Evolutionary conservation across 176 grass and related monocot species (phyloP).

Genomic region (Echinochloa phyllopogon): DNA sequence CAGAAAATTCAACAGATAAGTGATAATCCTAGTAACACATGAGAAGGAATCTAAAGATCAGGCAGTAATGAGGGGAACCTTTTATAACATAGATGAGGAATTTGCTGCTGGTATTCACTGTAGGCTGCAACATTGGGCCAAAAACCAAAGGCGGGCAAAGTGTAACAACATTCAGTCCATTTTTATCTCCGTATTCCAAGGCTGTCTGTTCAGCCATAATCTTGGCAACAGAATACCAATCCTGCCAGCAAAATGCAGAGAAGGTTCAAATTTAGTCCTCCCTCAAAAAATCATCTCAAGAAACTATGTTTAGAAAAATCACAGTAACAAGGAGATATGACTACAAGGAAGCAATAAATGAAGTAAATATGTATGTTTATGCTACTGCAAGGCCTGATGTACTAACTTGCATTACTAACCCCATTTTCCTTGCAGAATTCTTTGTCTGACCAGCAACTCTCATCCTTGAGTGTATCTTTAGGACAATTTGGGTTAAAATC

Average conservation of each 20-base stretch:
- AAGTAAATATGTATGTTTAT: not conserved
- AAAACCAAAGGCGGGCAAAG: conserved; percentile 57
- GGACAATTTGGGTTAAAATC: conserved; percentile 50
- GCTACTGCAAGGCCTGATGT: not conserved
- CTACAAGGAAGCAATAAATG: not conserved
- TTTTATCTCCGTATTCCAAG: conserved; percentile 40
- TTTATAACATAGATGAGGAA: conserved; percentile 51
- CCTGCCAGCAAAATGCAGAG: conserved; percentile 31
- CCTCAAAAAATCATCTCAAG: not conserved
- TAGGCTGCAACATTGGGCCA: conserved; percentile 48
- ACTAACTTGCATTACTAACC: conserved; percentile 25
- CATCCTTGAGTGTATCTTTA: conserved; percentile 32
- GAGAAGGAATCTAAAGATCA: conserved; percentile 2
- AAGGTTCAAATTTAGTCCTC: not conserved
- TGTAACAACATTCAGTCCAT: conserved; percentile 46
- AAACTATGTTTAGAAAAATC: not conserved
- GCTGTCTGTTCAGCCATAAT: conserved; percentile 51
- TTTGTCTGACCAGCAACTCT: conserved; percentile 58
- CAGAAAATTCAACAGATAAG: not conserved
- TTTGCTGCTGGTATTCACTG: conserved; percentile 45
- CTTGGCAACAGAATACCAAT: conserved; percentile 57
- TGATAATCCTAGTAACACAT: not conserved
- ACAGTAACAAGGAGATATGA: not conserved
- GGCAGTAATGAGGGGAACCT: conserved; percentile 22
- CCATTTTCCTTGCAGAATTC: conserved; percentile 41